Evolutionary conservation across 257 asterid species (phyloP).

Genomic region (Capsicum chinense): DNA sequence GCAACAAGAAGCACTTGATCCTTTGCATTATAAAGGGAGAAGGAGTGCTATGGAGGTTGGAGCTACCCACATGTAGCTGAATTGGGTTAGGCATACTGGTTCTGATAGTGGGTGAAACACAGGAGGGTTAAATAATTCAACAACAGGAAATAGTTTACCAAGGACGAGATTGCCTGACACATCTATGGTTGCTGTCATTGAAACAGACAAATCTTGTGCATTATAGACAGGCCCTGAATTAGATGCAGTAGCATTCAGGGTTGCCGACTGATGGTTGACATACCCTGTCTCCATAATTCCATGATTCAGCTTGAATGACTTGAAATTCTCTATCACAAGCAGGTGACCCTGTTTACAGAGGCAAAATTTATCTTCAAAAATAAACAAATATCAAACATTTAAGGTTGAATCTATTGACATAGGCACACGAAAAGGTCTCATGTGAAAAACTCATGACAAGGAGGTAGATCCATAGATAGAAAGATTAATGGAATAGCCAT

Average conservation of each 20-base stretch:
- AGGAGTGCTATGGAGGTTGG: neutral
- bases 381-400: conserved; percentile 13
- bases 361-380: conserved; percentile 29
- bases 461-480: conserved; percentile 16
- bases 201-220: conserved; percentile 67
- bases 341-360: conserved; percentile 77
- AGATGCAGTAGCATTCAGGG: conserved; percentile 44
- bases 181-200: conserved; percentile 96
- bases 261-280: conserved; percentile 71
- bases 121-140: neutral
- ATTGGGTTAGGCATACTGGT: neutral
- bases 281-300: conserved; percentile 96
- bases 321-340: conserved; percentile 78
- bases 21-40: neutral
- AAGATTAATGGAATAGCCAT: conserved; percentile 4
- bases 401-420: conserved; percentile 21
- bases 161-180: conserved; percentile 80
- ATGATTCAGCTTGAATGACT: conserved; percentile 76
- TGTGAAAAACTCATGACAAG: neutral
- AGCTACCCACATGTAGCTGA: conserved; percentile 15
- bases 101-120: neutral
- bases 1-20: conserved; percentile 17
- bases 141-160: conserved; percentile 48
- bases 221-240: conserved; percentile 43
- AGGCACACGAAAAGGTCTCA: neutral